Percentiles rank a stretch among this genome's conserved stretches.
These are phyloP conservation scores for Penicillium frequentans DNA, from an alignment of 2,329 filamentous ascomycete genomes.

Conservation along the genomic window DNA sequence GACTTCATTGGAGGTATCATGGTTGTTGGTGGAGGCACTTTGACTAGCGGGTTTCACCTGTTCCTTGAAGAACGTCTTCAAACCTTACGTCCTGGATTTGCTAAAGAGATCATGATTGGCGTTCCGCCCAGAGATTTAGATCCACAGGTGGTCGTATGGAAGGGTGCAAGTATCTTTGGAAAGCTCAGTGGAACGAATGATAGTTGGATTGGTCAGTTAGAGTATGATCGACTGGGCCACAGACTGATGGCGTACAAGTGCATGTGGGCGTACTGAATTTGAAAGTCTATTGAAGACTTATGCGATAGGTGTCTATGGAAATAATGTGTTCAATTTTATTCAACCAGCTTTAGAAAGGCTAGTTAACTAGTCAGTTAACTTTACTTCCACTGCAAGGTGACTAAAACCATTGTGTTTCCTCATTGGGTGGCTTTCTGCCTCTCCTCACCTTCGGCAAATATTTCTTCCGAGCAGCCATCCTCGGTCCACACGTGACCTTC, in stretches of 20 bases:
- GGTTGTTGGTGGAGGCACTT: conserved; percentile 82
- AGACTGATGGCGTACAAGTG: conserved; percentile 82
- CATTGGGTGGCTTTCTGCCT: too few species aligned
- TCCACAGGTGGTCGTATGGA: conserved; percentile 96
- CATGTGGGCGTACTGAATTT: conserved; percentile 58
- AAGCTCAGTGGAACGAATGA: conserved; percentile 85
- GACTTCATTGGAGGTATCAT: conserved; percentile 90
- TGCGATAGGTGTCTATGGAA: not conserved
- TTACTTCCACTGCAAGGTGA: too few species aligned
- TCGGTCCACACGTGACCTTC: too few species aligned
- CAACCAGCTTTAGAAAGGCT: not conserved
- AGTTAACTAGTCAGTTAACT: not conserved
- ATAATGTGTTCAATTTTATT: not conserved
- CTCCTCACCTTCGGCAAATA: too few species aligned
- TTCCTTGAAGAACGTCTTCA: conserved; percentile 83
- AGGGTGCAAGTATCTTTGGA: conserved; percentile 94
- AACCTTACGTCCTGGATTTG: conserved; percentile 59
- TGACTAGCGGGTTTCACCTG: conserved; percentile 75
- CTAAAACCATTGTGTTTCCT: too few species aligned
- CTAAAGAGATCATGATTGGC: conserved; percentile 67
- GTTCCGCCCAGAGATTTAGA: conserved; percentile 87
- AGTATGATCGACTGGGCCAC: conserved; percentile 83
- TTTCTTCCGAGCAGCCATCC: too few species aligned
- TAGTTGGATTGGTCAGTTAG: conserved; percentile 84
- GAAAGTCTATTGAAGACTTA: not conserved